A percentile compares a stretch with the other conserved stretches of the same genome.
Conservation (phyloP, 768 basidiomycete species). For the Suillus paluster region DNA sequence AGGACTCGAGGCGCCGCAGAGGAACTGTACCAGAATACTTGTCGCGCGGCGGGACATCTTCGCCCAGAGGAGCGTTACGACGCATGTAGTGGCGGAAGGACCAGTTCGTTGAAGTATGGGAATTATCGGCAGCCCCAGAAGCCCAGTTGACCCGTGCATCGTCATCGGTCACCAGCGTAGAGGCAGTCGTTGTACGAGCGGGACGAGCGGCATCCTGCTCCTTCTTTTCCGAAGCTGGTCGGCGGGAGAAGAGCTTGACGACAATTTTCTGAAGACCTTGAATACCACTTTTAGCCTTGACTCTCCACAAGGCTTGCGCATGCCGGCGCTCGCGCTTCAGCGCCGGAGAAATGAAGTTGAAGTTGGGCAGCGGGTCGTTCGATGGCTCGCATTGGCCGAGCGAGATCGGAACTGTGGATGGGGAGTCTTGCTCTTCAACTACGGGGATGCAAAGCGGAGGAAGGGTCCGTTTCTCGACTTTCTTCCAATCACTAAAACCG, state of each 20-base stretch:
- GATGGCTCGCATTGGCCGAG: background rate
- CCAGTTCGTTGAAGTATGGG: background rate
- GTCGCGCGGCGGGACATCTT: background rate
- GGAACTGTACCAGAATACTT: background rate
- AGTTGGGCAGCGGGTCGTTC: slow-evolving; percentile 13
- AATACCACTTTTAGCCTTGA: slow-evolving; percentile 3
- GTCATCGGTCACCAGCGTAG: background rate
- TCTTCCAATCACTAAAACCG: slow-evolving; percentile 11
- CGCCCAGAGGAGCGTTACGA: background rate
- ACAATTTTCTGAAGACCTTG: background rate
- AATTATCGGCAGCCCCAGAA: background rate
- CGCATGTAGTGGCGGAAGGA: background rate
- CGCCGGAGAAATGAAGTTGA: slow-evolving; percentile 5
- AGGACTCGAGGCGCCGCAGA: background rate
- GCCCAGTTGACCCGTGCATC: background rate
- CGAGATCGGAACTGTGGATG: background rate
- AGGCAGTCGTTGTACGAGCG: background rate
- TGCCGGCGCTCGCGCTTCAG: slow-evolving; percentile 3
- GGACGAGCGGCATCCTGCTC: background rate
- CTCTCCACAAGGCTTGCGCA: background rate
- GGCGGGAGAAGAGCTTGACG: background rate
- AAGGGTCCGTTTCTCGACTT: slow-evolving; percentile 7
- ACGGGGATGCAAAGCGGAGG: background rate
- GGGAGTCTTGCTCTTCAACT: background rate
- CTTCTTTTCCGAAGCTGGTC: background rate